A percentile compares a stretch with the other conserved stretches of the same genome.
Evolutionary conservation across 306 rosid species (phyloP).

Genomic region (Gleditsia sinensis): DNA sequence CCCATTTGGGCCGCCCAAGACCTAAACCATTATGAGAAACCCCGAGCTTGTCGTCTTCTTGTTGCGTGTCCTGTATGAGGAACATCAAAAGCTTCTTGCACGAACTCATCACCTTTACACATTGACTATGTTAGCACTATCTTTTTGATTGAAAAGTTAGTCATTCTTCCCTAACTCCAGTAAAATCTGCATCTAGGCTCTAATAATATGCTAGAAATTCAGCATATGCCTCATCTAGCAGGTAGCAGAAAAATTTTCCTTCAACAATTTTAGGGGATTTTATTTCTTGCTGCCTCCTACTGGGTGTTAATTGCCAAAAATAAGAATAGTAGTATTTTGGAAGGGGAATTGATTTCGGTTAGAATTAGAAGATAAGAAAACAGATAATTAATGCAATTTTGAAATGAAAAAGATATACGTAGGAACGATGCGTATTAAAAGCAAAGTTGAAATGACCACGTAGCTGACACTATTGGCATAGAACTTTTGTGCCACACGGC

Average conservation of each 20-base stretch:
- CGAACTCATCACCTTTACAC: neutral
- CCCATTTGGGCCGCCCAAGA: constrained; percentile 31
- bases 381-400: too few relatives aligned
- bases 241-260: neutral
- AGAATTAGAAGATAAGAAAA: too few relatives aligned
- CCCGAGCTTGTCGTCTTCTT: constrained; percentile 2
- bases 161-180: neutral
- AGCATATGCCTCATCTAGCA: neutral
- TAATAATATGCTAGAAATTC: neutral
- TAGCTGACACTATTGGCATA: too few relatives aligned
- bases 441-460: too few relatives aligned
- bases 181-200: neutral
- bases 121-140: neutral
- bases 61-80: constrained; percentile 4
- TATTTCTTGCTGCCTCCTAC: too few relatives aligned
- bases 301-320: neutral
- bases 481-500: too few relatives aligned
- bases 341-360: too few relatives aligned
- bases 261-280: neutral
- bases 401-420: too few relatives aligned
- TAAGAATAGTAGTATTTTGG: too few relatives aligned
- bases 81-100: neutral
- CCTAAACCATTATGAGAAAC: constrained; percentile 13
- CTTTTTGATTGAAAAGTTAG: too few relatives aligned
- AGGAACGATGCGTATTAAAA: too few relatives aligned